phyloP scores from a whole-genome alignment of 805 yeast genomes.

The Myxozyma kluyveri region DNA sequence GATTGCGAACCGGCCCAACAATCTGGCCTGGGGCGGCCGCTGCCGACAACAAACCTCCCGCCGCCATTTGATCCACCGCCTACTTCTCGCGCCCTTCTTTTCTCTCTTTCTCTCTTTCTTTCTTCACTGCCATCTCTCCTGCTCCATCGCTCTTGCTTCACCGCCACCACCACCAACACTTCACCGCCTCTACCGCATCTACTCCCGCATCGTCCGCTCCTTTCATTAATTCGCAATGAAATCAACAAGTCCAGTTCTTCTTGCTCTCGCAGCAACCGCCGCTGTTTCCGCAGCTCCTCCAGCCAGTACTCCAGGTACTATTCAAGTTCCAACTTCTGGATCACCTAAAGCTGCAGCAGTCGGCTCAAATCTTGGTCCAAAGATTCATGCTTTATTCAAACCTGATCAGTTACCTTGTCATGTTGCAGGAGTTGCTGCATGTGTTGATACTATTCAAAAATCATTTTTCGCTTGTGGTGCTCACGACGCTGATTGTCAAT shows the following conservation, averaged over 20 bases:
- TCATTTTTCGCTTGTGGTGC: conserved; percentile 18
- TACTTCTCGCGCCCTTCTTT: background rate
- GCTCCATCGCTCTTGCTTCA: background rate
- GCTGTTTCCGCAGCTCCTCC: background rate
- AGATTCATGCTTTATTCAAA: conserved; percentile 17
- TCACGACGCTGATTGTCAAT: conserved; percentile 24
- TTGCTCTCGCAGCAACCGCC: background rate
- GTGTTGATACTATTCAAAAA: conserved; percentile 21
- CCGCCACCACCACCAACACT: background rate
- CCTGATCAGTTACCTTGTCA: conserved; percentile 29
- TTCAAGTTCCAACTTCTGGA: too few relatives aligned
- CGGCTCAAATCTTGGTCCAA: too few relatives aligned
- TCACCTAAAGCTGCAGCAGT: too few relatives aligned
- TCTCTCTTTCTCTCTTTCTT: background rate
- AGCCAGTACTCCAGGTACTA: too few relatives aligned
- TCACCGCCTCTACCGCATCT: background rate
- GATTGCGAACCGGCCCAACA: too few relatives aligned
- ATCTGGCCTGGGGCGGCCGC: too few relatives aligned
- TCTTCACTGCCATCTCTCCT: too few relatives aligned
- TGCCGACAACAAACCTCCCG: too few relatives aligned
- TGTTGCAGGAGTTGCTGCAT: conserved; percentile 27
- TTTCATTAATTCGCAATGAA: background rate
- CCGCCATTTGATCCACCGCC: too few relatives aligned
- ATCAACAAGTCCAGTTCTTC: background rate
- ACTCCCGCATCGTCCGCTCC: background rate